phyloP scores from a whole-genome alignment of 73 alveolate genomes.

The Symbiodinium natans region DNA sequence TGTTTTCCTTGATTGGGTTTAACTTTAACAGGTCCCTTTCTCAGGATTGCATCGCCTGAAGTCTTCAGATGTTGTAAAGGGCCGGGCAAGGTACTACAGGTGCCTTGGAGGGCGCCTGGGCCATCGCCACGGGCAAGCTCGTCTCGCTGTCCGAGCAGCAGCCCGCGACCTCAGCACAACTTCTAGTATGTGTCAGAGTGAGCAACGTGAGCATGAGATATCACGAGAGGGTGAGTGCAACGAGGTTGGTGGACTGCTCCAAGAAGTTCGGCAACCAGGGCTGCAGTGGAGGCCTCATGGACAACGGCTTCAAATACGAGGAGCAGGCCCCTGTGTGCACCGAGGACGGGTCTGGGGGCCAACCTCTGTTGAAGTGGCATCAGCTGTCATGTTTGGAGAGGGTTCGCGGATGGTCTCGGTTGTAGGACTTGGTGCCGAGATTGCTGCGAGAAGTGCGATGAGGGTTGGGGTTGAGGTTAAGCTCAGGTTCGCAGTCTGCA shows the following conservation, averaged over 20 bases:
- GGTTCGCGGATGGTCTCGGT: too few species aligned
- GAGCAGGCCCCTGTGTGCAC: constrained; percentile 95
- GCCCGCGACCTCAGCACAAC: not conserved
- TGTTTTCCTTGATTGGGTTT: not conserved
- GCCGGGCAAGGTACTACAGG: constrained; percentile 74
- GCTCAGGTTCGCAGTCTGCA: not conserved
- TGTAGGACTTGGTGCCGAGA: too few species aligned
- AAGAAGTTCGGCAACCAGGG: constrained; percentile 94
- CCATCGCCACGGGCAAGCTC: constrained; percentile 93
- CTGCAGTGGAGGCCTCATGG: constrained; percentile 97
- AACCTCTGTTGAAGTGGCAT: too few species aligned
- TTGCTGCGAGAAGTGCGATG: too few species aligned
- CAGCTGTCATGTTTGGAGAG: too few species aligned
- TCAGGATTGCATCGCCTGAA: not conserved
- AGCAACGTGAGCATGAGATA: too few species aligned
- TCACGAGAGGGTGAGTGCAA: constrained; percentile 61
- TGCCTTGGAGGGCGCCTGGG: constrained; percentile 96
- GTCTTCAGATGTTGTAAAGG: not conserved
- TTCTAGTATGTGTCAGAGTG: too few species aligned
- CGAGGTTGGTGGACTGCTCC: constrained; percentile 96
- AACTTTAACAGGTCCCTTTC: not conserved
- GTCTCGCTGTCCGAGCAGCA: constrained; percentile 95
- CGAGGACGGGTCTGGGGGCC: constrained; percentile 92
- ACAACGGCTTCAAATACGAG: constrained; percentile 96
- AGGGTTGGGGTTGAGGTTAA: too few species aligned